phyloP scores from a whole-genome alignment of 2,329 filamentous ascomycete genomes.

The Hymenoscyphus fructigenus region DNA sequence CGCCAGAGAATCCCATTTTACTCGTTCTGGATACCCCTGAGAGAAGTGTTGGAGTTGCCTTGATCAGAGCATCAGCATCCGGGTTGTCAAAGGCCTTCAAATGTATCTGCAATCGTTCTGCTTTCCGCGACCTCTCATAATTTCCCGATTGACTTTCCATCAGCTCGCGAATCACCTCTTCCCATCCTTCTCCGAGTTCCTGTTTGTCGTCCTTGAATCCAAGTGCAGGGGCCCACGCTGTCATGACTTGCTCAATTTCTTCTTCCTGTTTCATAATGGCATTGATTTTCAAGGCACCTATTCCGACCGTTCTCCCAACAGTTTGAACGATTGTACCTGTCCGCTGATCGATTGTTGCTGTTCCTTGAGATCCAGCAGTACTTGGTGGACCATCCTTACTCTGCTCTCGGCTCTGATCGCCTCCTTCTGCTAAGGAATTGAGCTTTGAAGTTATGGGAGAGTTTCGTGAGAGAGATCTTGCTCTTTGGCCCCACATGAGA shows the following conservation, averaged over 20 bases:
- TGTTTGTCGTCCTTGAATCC: constrained; percentile 56
- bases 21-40: constrained; percentile 77
- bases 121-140: constrained; percentile 69
- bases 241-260: constrained; percentile 73
- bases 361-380: constrained; percentile 53
- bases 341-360: constrained; percentile 38
- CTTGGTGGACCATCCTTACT: constrained; percentile 46
- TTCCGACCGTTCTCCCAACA: constrained; percentile 68
- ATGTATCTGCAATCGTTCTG: constrained; percentile 77
- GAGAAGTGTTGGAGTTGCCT: constrained; percentile 82
- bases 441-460: constrained; percentile 45
- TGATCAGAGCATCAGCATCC: constrained; percentile 79
- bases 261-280: constrained; percentile 68
- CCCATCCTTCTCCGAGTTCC: constrained; percentile 64
- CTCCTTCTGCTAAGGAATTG: constrained; percentile 45
- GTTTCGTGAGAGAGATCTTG: constrained; percentile 54
- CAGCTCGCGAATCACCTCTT: constrained; percentile 71
- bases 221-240: constrained; percentile 69
- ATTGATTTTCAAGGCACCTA: constrained; percentile 77
- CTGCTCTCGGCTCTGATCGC: constrained; percentile 13
- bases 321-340: constrained; percentile 42
- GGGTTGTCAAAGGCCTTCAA: constrained; percentile 74
- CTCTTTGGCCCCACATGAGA: constrained; percentile 68
- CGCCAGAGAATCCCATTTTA: constrained; percentile 92
- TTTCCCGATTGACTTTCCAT: constrained; percentile 70